Base-by-base conservation (phyloP, 164 flowering plant genomes). In the Berberis thunbergii region DNA sequence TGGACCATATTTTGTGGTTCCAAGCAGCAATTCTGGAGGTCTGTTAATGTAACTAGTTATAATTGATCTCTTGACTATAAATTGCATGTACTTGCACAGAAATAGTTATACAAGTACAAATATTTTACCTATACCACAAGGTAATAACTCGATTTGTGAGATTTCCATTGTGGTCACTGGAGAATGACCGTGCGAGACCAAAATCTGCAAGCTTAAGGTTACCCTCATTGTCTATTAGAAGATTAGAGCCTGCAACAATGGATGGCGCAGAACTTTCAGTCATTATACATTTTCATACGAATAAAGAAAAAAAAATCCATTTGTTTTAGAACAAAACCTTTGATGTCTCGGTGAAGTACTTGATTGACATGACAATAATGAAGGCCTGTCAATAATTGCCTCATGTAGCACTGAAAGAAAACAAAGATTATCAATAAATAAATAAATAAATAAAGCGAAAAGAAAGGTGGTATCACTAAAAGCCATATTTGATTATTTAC, bases 1-100 rank as follows among this genome's bases (percentile, higher is more conserved):
- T 54, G 97, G 94, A 13, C 99, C 99, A 80, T 95, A 95, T 64
- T 81, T 86, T 57, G 99, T 95, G 49, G 92, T 78, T 50, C 99
- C 99, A 70, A 95, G 96, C 64, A 95, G 83, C 86, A 91, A 81
- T 65, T 95, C 99, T 7, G 99, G 99, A 49, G 99, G 97, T 71
- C 99, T 94, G 80, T 59, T n/a, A 72, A 50, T 12, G 48, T 49
- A 59, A 65, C 57, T 7, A 26, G 26, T 26, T 26, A 26, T 2
- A 48, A 48, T 7, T 48, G 10, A 11, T 48, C 10, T 48, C 50
- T 6, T 6, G 10, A 48, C 50, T 6, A 48, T 2, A 11, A 26
- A 13, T 42, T 46, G 45, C 13, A 48, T 45, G 4, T 6, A 49
- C 45, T 60, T 61, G 43, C n/a, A 49, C 55, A 50, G 58, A 11